Conservation (phyloP, 257 asterid genomes). For the Jasminum sambac region DNA sequence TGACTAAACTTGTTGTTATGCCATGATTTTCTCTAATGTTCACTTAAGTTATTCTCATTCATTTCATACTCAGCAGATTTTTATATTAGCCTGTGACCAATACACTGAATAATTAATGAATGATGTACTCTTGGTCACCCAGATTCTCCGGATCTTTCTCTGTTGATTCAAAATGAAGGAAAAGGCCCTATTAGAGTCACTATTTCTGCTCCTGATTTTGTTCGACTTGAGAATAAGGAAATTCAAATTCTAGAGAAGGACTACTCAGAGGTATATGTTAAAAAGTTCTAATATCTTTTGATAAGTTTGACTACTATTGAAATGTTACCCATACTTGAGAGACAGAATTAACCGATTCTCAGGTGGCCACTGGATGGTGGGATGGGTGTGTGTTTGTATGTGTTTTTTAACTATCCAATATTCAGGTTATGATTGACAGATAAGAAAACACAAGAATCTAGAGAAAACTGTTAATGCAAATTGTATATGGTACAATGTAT, state of each 20-base stretch:
- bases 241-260: conserved; percentile 64
- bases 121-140: conserved; percentile 30
- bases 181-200: conserved; percentile 45
- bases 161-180: conserved; percentile 78
- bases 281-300: conserved; percentile 4
- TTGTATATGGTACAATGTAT: neutral
- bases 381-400: neutral
- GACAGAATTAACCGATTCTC: neutral
- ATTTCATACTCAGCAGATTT: neutral
- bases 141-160: conserved; percentile 83
- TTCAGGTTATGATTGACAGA: neutral
- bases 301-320: conserved; percentile 8
- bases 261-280: conserved; percentile 55
- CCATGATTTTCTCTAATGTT: neutral
- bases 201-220: conserved; percentile 64
- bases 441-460: neutral
- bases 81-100: neutral
- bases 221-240: conserved; percentile 50
- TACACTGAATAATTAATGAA: neutral
- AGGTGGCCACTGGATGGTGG: neutral
- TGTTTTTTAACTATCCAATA: neutral
- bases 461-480: neutral
- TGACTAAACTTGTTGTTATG: conserved; percentile 17
- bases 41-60: neutral
- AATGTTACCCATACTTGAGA: neutral